Evolutionary conservation across 495 filamentous ascomycete genomes (phyloP).

Genomic region (Penicillium bovifimosum): DNA sequence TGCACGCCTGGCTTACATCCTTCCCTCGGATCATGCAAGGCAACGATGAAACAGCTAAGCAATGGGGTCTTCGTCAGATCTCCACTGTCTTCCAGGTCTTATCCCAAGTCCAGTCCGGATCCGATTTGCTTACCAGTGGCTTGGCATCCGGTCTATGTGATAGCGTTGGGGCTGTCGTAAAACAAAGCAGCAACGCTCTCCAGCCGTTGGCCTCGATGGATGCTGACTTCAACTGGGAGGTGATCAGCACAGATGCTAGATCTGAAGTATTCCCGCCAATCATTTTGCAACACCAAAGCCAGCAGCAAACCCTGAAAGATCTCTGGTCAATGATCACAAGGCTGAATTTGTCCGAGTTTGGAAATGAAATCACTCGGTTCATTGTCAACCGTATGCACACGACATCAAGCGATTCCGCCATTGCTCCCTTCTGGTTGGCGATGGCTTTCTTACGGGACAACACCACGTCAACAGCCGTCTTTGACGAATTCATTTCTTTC

Average conservation of each 20-base stretch:
- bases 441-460: constrained; percentile 60
- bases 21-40: constrained; percentile 80
- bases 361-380: constrained; percentile 44
- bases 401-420: constrained; percentile 46
- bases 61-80: constrained; percentile 65
- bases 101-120: constrained; percentile 57
- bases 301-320: constrained; percentile 52
- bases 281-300: constrained; percentile 58
- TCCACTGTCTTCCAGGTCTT: constrained; percentile 67
- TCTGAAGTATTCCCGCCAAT: constrained; percentile 32
- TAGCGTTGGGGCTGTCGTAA: constrained; percentile 39
- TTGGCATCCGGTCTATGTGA: constrained; percentile 52
- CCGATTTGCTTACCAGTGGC: constrained; percentile 62
- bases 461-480: constrained; percentile 38
- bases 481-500: constrained; percentile 60
- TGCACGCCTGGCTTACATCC: constrained; percentile 76
- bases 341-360: constrained; percentile 37
- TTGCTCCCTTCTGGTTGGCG: constrained; percentile 79
- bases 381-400: constrained; percentile 56
- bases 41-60: constrained; percentile 72
- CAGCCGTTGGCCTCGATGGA: constrained; percentile 23
- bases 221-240: constrained; percentile 14
- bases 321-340: constrained; percentile 43
- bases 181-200: constrained; percentile 20
- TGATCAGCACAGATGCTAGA: not conserved